Percentiles rank a stretch among this genome's conserved stretches.
phyloP scores from a whole-genome alignment of 495 filamentous ascomycete genomes.

The Talaromyces nanjingensis region DNA sequence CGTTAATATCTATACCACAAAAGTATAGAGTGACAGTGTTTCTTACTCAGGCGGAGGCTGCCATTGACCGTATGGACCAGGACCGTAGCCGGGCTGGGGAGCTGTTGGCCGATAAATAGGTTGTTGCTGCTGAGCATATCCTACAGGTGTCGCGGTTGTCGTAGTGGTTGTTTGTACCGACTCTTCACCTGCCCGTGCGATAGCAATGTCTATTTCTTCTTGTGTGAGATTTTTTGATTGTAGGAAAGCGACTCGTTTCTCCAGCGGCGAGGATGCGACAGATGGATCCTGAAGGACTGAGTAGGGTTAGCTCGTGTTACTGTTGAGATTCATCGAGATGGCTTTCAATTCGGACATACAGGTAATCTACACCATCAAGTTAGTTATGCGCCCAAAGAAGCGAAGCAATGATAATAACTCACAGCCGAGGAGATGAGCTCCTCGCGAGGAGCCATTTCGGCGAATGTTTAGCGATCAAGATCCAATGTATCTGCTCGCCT shows the following conservation, averaged over 20 bases:
- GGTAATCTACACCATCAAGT: conserved; percentile 42
- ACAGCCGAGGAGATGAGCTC: conserved; percentile 79
- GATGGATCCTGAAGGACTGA: conserved; percentile 89
- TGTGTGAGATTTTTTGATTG: conserved; percentile 95
- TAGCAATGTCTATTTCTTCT: conserved; percentile 82
- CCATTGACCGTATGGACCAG: conserved; percentile 61
- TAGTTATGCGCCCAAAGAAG: conserved; percentile 16
- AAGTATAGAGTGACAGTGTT: background rate
- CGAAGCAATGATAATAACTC: conserved; percentile 24
- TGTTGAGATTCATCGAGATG: background rate
- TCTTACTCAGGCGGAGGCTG: conserved; percentile 58
- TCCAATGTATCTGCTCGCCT: too few relatives aligned
- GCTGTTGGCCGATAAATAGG: conserved; percentile 45
- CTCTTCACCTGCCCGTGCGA: conserved; percentile 63
- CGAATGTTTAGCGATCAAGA: conserved; percentile 10
- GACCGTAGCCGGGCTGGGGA: conserved; percentile 60
- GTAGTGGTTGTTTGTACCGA: conserved; percentile 24
- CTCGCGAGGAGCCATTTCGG: conserved; percentile 71
- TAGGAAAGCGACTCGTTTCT: conserved; percentile 87
- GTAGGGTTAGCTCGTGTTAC: background rate
- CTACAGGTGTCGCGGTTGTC: conserved; percentile 27
- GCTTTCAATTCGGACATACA: conserved; percentile 25
- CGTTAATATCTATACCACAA: background rate
- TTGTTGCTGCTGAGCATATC: conserved; percentile 44
- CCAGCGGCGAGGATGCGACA: conserved; percentile 81